A percentile compares a stretch with the other conserved stretches of the same genome.
Conservation (phyloP, 2,329 filamentous ascomycete genomes). For the Pseudogymnoascus sp. region DNA sequence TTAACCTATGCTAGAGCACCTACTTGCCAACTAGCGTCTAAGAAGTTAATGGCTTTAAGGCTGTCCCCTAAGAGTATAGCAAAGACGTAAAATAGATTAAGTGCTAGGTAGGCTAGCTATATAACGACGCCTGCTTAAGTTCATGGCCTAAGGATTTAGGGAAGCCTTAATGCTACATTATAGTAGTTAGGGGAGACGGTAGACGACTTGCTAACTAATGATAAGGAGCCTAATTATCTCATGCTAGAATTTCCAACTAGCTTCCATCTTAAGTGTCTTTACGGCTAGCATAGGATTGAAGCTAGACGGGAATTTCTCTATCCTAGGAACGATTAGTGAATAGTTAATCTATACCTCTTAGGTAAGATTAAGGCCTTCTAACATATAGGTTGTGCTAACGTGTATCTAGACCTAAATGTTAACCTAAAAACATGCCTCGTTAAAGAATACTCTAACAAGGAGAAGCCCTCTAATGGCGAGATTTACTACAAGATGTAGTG, state of each 20-base stretch:
- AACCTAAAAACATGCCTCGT: no score
- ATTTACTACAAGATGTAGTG: no score
- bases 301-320: constrained; percentile 14
- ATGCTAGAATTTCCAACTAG: neutral
- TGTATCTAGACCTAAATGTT: no score
- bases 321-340: constrained; percentile 12
- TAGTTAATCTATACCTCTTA: constrained; percentile 13
- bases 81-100: neutral
- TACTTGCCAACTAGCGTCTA: neutral
- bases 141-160: neutral
- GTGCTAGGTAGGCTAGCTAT: neutral
- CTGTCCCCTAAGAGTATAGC: neutral
- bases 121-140: neutral
- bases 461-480: no score
- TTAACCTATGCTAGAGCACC: constrained; percentile 16
- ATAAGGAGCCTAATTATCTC: neutral
- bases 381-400: neutral
- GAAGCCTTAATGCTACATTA: constrained; percentile 20
- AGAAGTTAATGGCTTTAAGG: neutral
- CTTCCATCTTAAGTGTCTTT: constrained; percentile 7
- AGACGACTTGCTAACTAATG: constrained; percentile 10
- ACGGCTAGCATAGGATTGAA: constrained; percentile 13
- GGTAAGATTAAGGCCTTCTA: neutral
- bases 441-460: no score
- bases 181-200: constrained; percentile 8